Evolutionary conservation across 2,329 filamentous ascomycete genomes (phyloP), one percentile per base, ranked within the genome.

Genomic region (Pseudodiploospora longispora): DNA sequence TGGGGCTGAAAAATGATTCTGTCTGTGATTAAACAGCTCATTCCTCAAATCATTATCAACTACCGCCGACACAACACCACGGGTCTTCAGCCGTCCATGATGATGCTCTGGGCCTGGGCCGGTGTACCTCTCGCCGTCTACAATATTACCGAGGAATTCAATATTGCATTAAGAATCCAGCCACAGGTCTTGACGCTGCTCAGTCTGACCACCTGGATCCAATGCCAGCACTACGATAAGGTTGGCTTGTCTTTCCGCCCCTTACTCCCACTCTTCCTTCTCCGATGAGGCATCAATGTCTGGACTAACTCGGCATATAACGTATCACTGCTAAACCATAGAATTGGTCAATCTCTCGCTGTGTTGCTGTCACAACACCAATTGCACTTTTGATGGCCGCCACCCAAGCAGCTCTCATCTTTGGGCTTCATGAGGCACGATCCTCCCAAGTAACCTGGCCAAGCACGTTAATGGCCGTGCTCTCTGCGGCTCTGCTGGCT

Each of bases 21-120:
- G 19, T 19, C 19, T 19, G 19, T 19, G 19, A 19, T 19, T 19
- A 10, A 19, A 1, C 50, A 85, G 72, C 67, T 86, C 28, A 74
- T 86, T 28, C 82, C 83, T 0, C 83, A 87, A 57, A 84, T 86
- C 40, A 59, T 81, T 31, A 75, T 84, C 54, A 87, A 87, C 54
- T 79, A 82, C 53, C 72, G 75, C 4, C 69, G 82, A 1, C 80
- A 85, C 57, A 71, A 83, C 65, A 80, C 81, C 1, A 74, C 69
- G 1, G 82, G 82, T 1, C 67, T 86, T 0, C 81, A 85, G 40
- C 72, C 77, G 0, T 77, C 78, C 0, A 85, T 86, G 82, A 85
- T 86, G 81, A 74, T 86, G 58, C 68, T 85, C 2, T 86, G 82
- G 74, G 78, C 80, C 0, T 76, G 71, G 64, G 82, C 82, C 2